A percentile compares a stretch with the other conserved stretches of the same genome.
These are phyloP conservation scores for Periconia sp. DNA, from an alignment of 2,329 filamentous ascomycete species.

Conservation along the genomic window DNA sequence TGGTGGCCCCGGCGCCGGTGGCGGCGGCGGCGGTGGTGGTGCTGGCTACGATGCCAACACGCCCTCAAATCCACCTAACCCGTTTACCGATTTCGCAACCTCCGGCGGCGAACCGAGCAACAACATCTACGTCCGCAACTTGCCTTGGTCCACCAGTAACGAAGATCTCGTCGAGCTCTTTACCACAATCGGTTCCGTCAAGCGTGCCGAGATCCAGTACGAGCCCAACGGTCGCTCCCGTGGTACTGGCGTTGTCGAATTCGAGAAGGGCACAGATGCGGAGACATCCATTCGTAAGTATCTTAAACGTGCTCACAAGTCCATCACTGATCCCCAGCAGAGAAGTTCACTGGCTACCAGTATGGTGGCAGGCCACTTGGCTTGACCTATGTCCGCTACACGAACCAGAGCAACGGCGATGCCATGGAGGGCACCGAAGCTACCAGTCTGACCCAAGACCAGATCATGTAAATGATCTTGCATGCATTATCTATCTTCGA, in stretches of 20 bases:
- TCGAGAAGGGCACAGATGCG: constrained; percentile 81
- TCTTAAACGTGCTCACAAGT: background rate
- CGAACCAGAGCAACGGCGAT: constrained; percentile 67
- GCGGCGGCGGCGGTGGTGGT: constrained; percentile 31
- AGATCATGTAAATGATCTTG: constrained; percentile 78
- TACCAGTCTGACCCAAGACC: constrained; percentile 86
- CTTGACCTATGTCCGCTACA: constrained; percentile 92
- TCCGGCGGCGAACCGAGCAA: constrained; percentile 83
- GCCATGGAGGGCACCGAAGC: constrained; percentile 83
- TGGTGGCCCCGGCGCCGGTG: constrained; percentile 50
- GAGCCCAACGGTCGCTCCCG: constrained; percentile 94
- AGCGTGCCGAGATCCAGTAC: constrained; percentile 99
- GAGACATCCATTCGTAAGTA: constrained; percentile 81
- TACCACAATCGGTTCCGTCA: constrained; percentile 96
- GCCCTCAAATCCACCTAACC: constrained; percentile 71
- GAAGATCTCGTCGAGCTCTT: constrained; percentile 97
- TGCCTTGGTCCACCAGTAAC: constrained; percentile 99
- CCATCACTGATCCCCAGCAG: constrained; percentile 49
- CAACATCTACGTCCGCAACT: constrained; percentile 93
- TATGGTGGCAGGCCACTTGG: constrained; percentile 95
- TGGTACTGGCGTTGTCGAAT: constrained; percentile 95
- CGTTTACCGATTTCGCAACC: constrained; percentile 92
- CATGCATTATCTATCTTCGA: constrained; percentile 1
- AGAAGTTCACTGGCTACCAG: constrained; percentile 97
- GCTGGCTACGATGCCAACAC: constrained; percentile 56